Evolutionary conservation across 2,329 filamentous ascomycete genomes (phyloP).

Genomic region (Rhynchosporium secalis): DNA sequence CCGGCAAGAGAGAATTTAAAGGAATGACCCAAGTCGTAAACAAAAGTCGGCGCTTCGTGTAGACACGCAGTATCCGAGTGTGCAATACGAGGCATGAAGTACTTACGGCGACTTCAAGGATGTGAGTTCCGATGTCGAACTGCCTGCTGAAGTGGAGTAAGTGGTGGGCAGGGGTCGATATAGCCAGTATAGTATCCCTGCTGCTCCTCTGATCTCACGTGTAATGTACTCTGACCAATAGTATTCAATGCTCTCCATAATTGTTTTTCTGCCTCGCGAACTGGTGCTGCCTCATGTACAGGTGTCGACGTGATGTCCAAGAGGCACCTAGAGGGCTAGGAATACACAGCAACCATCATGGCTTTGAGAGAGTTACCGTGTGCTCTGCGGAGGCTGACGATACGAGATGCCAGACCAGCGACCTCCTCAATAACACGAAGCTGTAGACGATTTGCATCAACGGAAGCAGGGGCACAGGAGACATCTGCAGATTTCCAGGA

Average conservation of each 20-base stretch:
- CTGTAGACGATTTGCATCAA: slow-evolving; percentile 36
- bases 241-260: background rate
- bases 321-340: slow-evolving; percentile 20
- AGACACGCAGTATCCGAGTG: background rate
- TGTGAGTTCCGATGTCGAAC: slow-evolving; percentile 1
- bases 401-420: slow-evolving; percentile 29
- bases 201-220: background rate
- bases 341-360: slow-evolving; percentile 32
- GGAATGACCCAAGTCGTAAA: background rate
- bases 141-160: background rate
- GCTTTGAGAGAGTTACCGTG: slow-evolving; percentile 38
- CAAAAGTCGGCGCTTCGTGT: slow-evolving; percentile 1
- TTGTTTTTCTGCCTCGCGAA: slow-evolving; percentile 21
- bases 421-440: slow-evolving; percentile 20
- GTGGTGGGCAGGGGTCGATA: background rate
- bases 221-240: background rate
- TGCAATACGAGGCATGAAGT: too few relatives aligned
- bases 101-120: background rate
- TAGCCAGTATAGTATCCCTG: background rate
- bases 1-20: background rate
- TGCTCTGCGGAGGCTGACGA: slow-evolving; percentile 33
- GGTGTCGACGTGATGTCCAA: slow-evolving; percentile 11
- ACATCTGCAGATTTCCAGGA: slow-evolving; percentile 41
- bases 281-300: slow-evolving; percentile 20
- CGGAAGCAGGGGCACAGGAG: slow-evolving; percentile 32